Evolutionary conservation across 2,329 filamentous ascomycete genomes (phyloP), one percentile per base, ranked within the genome.

Genomic region (Diaporthe capsici): DNA sequence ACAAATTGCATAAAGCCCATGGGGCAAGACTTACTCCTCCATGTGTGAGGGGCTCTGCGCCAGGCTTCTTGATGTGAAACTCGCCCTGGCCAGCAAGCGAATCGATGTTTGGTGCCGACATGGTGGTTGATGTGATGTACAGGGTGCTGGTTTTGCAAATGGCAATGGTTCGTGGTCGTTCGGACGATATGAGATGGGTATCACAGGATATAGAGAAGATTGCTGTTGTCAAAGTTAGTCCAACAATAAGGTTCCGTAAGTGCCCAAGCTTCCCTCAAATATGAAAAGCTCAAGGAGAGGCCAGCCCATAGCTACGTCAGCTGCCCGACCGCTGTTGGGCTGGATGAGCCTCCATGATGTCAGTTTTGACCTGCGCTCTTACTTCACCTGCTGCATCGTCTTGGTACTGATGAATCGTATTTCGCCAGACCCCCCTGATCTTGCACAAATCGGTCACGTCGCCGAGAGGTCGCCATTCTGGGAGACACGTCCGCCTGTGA

Each of bases 71-170:
- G 77, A 87, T 86, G 78, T 85, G 84, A 82, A 93, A 92, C 80
- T 91, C 86, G 80, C 90, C 90, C 80, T 90, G 87, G 77, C 87
- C 86, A 79, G 84, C 85, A 76, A 91, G 83, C 39, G 90, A 87
- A 34, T 91, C 86, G 58, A 87, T 81, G 82, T 92, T 91, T 47
- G 31, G 44, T 2, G 84, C 83, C 68, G 85, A 87, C 85, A 88
- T 88, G 77, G 57, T 84, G 76, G 20, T 22, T 57, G 57, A 31
- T 47, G 55, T 49, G 28, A n/a, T 20, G n/a, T 12, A 17, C 2
- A 42, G 31, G 22, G 37, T 55, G 7, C 28, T 25, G 15, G 47
- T 70, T 25, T 57, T 25, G 25, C 1, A 22, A 9, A 28, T 68
- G 17, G 34, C 13, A 15, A 39, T 44, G 8, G 28, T 34, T 17